Base-by-base conservation (phyloP, 225 moss, liverwort and hornwort genomes). In the Bryum argenteum region DNA sequence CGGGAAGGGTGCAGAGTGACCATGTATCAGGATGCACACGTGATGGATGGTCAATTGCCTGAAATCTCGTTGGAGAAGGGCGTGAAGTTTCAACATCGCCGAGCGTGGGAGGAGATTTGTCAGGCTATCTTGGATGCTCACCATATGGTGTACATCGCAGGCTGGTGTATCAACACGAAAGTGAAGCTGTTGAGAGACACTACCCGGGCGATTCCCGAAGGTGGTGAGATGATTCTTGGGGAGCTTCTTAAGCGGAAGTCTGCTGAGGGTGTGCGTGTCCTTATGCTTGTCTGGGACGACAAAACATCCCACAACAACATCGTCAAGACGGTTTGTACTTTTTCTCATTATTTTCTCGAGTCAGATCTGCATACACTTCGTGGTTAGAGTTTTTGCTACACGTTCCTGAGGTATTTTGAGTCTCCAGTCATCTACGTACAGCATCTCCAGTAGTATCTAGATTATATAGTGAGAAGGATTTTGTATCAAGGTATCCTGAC, bases 251-350 rank as follows among this genome's bases (percentile, higher is more conserved):
- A 93, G 69, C 74, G 85, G 44, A 96, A 96, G 83, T 65, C 90
- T 18, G 88, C 91, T 24, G 96, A 96, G 73, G 93, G 93, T 55
- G 93, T 93, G 48, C 87, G 91, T 19, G 93, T 96, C 58, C 87
- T 96, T 54, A 78, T 96, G 61, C 72, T 96, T 43, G 96, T 90
- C 14, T 96, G 93, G 93, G 93, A 96, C 69, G 93, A 96, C 75
- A 91, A 93, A 72, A 96, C 91, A 18, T 96, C 96, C 45, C 91
- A 96, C 74, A 85, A 74, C 58, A 89, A 75, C 51, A 40, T 91
- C 24, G 18, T 84, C 42, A 90, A 90, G 59, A 89, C 91, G 71
- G 90, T 93, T 41, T 33, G 64, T 65, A 26, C 43, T 23, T 56
- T 58, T 44, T 24, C 58, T 41, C 45, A 6, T n/a, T 58, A 23